Conservation (phyloP, 768 basidiomycete genomes). For the Termitomyces sp. region DNA sequence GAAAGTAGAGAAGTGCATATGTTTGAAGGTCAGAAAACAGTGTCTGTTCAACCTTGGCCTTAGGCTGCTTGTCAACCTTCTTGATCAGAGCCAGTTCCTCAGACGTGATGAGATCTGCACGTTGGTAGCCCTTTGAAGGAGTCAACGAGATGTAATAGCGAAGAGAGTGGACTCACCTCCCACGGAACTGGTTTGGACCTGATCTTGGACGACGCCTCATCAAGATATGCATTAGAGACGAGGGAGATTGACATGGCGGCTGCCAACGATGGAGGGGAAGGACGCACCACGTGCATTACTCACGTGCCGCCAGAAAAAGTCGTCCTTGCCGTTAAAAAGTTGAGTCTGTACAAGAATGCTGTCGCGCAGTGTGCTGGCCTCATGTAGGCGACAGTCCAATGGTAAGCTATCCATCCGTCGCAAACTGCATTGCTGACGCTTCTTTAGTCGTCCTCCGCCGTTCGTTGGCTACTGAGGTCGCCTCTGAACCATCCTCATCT, state of each 20-base stretch:
- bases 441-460: constrained; percentile 23
- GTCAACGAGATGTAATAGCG: constrained; percentile 11
- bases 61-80: constrained; percentile 80
- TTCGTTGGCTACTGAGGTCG: constrained; percentile 39
- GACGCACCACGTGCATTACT: constrained; percentile 4
- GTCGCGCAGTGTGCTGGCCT: constrained; percentile 24
- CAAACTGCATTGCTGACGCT: constrained; percentile 1
- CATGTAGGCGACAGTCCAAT: constrained; percentile 26
- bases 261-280: not conserved
- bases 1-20: constrained; percentile 87
- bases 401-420: constrained; percentile 14
- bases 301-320: constrained; percentile 10
- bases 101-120: constrained; percentile 82
- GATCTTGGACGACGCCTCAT: constrained; percentile 85
- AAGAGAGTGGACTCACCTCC: constrained; percentile 59
- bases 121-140: constrained; percentile 78
- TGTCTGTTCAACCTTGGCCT: constrained; percentile 67
- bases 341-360: constrained; percentile 19
- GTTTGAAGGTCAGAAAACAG: constrained; percentile 76
- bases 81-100: constrained; percentile 89
- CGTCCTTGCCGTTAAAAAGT: constrained; percentile 3
- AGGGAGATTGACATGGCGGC: constrained; percentile 65
- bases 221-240: constrained; percentile 79
- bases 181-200: constrained; percentile 89
- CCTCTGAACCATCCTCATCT: constrained; percentile 14